Percentiles rank a stretch among this genome's conserved stretches.
Conservation (phyloP, 257 asterid genomes). For the Orobanche coerulescens region DNA sequence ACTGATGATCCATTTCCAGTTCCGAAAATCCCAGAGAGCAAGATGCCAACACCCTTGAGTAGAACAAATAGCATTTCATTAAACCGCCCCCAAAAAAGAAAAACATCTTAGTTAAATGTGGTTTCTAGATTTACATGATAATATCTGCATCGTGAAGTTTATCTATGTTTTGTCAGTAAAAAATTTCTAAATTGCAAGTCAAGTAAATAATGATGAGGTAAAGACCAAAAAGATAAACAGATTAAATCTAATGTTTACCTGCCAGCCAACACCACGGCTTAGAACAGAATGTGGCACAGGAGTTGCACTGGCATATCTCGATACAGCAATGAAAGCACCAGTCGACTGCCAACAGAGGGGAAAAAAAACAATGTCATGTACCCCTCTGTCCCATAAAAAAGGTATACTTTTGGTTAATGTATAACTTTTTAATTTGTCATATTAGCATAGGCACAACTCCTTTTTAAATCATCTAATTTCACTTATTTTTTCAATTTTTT, state of each 20-base stretch:
- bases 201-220: too few relatives aligned
- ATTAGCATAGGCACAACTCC: too few relatives aligned
- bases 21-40: conserved; percentile 78
- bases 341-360: conserved; percentile 51
- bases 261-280: conserved; percentile 98
- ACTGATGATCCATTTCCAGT: conserved; percentile 90
- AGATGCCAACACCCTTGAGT: conserved; percentile 69
- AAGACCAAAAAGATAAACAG: too few relatives aligned
- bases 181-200: too few relatives aligned
- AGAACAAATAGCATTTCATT: background rate
- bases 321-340: conserved; percentile 79
- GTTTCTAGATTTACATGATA: background rate
- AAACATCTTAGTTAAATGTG: background rate
- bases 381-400: too few relatives aligned
- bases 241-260: too few relatives aligned
- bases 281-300: conserved; percentile 88
- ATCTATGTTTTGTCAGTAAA: too few relatives aligned
- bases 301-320: conserved; percentile 91
- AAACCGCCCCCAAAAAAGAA: background rate
- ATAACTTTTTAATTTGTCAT: too few relatives aligned
- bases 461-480: too few relatives aligned
- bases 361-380: background rate
- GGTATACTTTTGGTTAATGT: too few relatives aligned
- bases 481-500: too few relatives aligned
- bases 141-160: background rate